Conservation (phyloP, 2,329 filamentous ascomycete genomes). For the Lasiodiplodia theobromae region DNA sequence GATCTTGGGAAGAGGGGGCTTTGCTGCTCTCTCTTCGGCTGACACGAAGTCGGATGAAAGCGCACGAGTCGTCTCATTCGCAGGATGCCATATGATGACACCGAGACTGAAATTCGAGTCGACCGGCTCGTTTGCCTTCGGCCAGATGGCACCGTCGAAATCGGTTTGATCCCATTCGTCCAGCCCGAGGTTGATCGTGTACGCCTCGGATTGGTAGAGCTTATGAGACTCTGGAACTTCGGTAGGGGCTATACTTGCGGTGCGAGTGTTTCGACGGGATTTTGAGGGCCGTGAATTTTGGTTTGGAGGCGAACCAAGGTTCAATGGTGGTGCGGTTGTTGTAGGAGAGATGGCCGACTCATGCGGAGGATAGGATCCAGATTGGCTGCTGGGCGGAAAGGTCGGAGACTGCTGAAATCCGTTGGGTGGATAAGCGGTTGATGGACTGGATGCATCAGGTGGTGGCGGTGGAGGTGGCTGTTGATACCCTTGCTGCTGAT, state of each 20-base stretch:
- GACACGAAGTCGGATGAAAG: constrained; percentile 49
- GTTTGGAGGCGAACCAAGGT: constrained; percentile 3
- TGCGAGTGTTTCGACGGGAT: constrained; percentile 16
- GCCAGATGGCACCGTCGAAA: constrained; percentile 54
- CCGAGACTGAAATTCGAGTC: constrained; percentile 54
- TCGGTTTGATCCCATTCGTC: constrained; percentile 52
- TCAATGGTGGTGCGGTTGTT: background rate
- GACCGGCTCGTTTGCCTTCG: constrained; percentile 53
- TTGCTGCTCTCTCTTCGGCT: constrained; percentile 52
- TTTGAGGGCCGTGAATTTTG: constrained; percentile 21
- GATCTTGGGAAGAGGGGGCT: constrained; percentile 45
- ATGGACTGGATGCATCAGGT: constrained; percentile 10
- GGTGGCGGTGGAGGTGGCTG: constrained; percentile 29
- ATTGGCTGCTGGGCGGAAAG: constrained; percentile 10
- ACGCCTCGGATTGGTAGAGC: constrained; percentile 26
- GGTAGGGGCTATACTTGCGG: constrained; percentile 13
- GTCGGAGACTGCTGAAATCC: constrained; percentile 27
- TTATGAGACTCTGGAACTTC: constrained; percentile 26
- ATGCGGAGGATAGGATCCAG: constrained; percentile 6
- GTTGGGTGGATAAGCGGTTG: constrained; percentile 15
- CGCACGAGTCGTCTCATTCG: constrained; percentile 51
- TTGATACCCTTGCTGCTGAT: constrained; percentile 38
- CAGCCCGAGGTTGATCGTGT: constrained; percentile 43
- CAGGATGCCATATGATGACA: constrained; percentile 53
- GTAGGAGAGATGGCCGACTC: constrained; percentile 20